A percentile compares a stretch with the other conserved stretches of the same genome.
These are phyloP conservation scores for Triglochin maritima DNA, from an alignment of 106 monocot genomes.

Conservation along the genomic window DNA sequence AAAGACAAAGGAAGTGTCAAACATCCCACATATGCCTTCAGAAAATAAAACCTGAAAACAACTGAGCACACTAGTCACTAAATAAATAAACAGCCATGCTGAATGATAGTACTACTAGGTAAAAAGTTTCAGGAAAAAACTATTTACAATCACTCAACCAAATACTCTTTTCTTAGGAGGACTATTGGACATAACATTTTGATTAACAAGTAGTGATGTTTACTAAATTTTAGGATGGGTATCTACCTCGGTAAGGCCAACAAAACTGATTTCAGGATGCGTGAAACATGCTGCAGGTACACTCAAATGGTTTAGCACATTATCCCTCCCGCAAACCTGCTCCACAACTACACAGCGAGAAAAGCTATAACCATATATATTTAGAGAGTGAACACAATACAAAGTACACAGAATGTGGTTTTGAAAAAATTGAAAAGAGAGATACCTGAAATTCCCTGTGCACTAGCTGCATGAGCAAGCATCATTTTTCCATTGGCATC, in stretches of 20 bases:
- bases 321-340: slow-evolving; percentile 65
- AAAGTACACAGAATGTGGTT: background rate
- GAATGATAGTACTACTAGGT: too few relatives aligned
- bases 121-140: too few relatives aligned
- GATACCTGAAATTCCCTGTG: slow-evolving; percentile 96
- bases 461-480: slow-evolving; percentile 99
- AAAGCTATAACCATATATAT: background rate
- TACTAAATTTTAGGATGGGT: background rate
- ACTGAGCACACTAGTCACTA: too few relatives aligned
- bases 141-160: too few relatives aligned
- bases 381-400: background rate
- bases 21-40: too few relatives aligned
- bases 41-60: too few relatives aligned
- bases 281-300: slow-evolving; percentile 99
- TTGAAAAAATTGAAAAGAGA: background rate
- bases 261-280: slow-evolving; percentile 97
- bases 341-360: slow-evolving; percentile 54
- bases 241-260: slow-evolving; percentile 86
- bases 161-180: too few relatives aligned
- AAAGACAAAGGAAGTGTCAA: too few relatives aligned
- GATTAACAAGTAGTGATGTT: background rate
- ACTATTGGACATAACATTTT: too few relatives aligned
- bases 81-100: too few relatives aligned
- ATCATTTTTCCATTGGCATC: slow-evolving; percentile 99
- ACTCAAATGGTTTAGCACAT: slow-evolving; percentile 93